These are phyloP conservation scores for Paramyrothecium roridum DNA, from an alignment of 2,329 filamentous ascomycete species.

Conservation along the genomic window DNA sequence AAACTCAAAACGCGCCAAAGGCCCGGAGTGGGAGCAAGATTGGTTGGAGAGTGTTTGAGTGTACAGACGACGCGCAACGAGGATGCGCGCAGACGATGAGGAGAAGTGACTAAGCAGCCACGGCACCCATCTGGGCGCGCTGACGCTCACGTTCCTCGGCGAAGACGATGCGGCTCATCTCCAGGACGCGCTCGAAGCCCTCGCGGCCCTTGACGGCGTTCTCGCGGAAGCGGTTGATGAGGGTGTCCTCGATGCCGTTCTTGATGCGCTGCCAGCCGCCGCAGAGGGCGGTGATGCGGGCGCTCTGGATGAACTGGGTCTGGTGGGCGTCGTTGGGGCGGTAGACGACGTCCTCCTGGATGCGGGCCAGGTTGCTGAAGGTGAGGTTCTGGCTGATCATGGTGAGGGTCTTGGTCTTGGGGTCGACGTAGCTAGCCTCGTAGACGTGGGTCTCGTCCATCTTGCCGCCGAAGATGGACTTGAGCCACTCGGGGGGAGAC, in stretches of 20 bases:
- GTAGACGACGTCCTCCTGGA: conserved; percentile 92
- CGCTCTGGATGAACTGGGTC: conserved; percentile 85
- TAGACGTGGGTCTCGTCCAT: conserved; percentile 84
- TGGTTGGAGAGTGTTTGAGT: background rate
- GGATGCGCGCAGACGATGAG: background rate
- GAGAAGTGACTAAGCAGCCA: background rate
- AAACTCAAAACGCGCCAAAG: too few relatives aligned
- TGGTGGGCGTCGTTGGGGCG: conserved; percentile 54
- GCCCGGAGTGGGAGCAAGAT: background rate
- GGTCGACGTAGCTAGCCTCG: conserved; percentile 94
- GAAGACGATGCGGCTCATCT: conserved; percentile 89
- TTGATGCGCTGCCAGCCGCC: conserved; percentile 97
- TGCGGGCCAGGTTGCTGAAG: conserved; percentile 83
- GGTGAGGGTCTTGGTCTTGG: conserved; percentile 77
- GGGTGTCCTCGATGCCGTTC: conserved; percentile 91
- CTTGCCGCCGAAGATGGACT: conserved; percentile 69
- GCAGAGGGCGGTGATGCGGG: conserved; percentile 88
- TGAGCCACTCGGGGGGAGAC: conserved; percentile 73
- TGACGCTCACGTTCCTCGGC: conserved; percentile 76
- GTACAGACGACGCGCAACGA: too few relatives aligned
- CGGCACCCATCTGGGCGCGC: conserved; percentile 10
- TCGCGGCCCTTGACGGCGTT: conserved; percentile 89
- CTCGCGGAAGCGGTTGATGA: conserved; percentile 84
- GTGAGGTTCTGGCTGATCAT: conserved; percentile 97
- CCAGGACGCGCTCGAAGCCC: conserved; percentile 91